Percentiles rank a stretch among this genome's conserved stretches.
These are phyloP conservation scores for Epichloe brachyelytri DNA, from an alignment of 2,329 filamentous ascomycete species.

Conservation along the genomic window DNA sequence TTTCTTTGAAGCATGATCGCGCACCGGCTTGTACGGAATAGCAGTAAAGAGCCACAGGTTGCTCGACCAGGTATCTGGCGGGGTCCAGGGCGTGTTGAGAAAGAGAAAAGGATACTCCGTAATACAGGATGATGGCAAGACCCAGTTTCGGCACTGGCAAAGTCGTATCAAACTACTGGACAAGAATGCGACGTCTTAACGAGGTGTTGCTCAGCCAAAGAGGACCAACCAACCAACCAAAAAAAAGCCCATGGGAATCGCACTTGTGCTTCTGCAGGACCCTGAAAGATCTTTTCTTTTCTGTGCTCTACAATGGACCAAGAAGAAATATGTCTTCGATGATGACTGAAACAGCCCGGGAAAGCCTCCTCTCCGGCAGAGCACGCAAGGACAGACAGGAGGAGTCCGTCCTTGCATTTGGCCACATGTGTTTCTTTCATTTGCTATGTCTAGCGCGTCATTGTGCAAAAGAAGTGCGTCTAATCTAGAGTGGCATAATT, in stretches of 20 bases:
- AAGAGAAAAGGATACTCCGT: not conserved
- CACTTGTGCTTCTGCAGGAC: not conserved
- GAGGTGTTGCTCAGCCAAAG: too few species aligned
- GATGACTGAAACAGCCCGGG: too few species aligned
- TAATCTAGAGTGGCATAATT: not conserved
- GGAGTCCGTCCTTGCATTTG: too few species aligned
- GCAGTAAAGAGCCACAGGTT: too few species aligned
- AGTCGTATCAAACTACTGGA: not conserved
- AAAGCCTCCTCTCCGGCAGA: too few species aligned
- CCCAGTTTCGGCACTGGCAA: not conserved
- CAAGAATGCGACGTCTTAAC: too few species aligned
- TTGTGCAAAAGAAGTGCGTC: not conserved
- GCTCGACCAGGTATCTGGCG: not conserved
- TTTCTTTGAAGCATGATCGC: too few species aligned
- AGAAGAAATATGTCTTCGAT: too few species aligned
- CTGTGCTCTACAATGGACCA: not conserved
- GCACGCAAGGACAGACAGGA: too few species aligned
- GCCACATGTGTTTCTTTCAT: not conserved
- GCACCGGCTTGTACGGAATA: too few species aligned
- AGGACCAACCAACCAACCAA: too few species aligned
- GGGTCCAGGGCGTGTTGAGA: not conserved
- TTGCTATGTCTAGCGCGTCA: not conserved
- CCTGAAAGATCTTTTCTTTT: not conserved
- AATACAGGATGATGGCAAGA: not conserved
- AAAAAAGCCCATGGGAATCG: too few species aligned